phyloP scores from a whole-genome alignment of 2,329 filamentous ascomycete genomes.

The Microdochium bolleyi region DNA sequence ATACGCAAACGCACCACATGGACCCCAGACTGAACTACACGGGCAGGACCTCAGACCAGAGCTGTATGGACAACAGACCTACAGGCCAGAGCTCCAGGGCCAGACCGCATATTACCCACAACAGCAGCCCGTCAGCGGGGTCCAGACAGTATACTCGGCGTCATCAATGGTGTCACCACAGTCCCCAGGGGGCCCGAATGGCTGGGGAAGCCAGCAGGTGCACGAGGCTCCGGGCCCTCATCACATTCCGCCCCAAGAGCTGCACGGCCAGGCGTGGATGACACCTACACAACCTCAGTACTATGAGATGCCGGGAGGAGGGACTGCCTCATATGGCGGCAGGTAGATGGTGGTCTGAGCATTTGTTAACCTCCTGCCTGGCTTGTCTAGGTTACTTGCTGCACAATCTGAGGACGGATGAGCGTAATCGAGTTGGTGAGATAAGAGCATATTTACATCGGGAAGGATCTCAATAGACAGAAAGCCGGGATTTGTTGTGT shows the following conservation, averaged over 20 bases:
- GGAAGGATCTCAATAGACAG: too few relatives aligned
- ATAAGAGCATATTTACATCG: too few relatives aligned
- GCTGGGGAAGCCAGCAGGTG: slow-evolving; percentile 11
- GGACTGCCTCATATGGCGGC: not conserved
- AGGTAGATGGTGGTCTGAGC: not conserved
- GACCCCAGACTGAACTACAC: not conserved
- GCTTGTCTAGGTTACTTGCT: too few relatives aligned
- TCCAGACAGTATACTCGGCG: not conserved
- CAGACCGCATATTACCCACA: slow-evolving; percentile 7
- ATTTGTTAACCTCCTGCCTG: too few relatives aligned
- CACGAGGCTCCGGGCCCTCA: slow-evolving; percentile 12
- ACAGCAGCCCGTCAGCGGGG: not conserved
- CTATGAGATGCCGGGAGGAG: slow-evolving; percentile 16
- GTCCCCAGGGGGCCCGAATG: slow-evolving; percentile 4
- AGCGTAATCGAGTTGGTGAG: too few relatives aligned
- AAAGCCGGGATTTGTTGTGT: too few relatives aligned
- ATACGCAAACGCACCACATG: not conserved
- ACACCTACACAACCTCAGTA: slow-evolving; percentile 1
- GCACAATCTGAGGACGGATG: too few relatives aligned
- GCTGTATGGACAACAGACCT: slow-evolving; percentile 9
- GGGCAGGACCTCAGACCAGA: slow-evolving; percentile 1
- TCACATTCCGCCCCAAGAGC: slow-evolving; percentile 6
- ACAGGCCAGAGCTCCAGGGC: slow-evolving; percentile 4
- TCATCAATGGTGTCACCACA: not conserved
- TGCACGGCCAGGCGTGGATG: slow-evolving; percentile 9